Evolutionary conservation across 257 asterid species (phyloP).

Genomic region (Solanum bulbocastanum): DNA sequence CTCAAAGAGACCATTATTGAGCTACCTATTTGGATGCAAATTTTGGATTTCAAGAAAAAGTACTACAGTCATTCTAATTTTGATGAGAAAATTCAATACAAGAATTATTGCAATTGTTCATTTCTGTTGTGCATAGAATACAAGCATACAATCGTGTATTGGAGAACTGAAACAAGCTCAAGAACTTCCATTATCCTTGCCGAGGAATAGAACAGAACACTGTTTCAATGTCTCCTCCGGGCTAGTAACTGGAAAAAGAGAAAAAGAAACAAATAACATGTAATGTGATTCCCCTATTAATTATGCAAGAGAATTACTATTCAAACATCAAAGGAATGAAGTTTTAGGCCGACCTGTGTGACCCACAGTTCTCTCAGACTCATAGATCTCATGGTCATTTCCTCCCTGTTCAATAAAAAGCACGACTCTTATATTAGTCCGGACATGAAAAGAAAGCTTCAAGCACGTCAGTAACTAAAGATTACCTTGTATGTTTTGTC

Average conservation of each 20-base stretch:
- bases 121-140: neutral
- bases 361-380: constrained; percentile 79
- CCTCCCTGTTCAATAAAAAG: constrained; percentile 56
- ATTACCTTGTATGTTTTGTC: constrained; percentile 92
- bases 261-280: neutral
- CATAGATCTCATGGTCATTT: constrained; percentile 80
- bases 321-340: neutral
- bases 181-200: constrained; percentile 25
- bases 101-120: neutral
- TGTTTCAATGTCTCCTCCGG: constrained; percentile 68
- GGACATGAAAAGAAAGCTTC: neutral
- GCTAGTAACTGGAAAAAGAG: constrained; percentile 46
- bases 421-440: neutral
- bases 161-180: constrained; percentile 4
- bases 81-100: neutral
- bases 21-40: too few species aligned
- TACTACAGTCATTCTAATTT: neutral
- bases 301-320: neutral
- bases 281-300: neutral
- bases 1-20: too few species aligned
- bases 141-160: neutral
- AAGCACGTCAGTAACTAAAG: neutral
- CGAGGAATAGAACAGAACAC: constrained; percentile 47
- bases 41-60: too few species aligned
- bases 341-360: constrained; percentile 60